Evolutionary conservation across 2,329 filamentous ascomycete species (phyloP).

Genomic region (Exophiala viscosa): DNA sequence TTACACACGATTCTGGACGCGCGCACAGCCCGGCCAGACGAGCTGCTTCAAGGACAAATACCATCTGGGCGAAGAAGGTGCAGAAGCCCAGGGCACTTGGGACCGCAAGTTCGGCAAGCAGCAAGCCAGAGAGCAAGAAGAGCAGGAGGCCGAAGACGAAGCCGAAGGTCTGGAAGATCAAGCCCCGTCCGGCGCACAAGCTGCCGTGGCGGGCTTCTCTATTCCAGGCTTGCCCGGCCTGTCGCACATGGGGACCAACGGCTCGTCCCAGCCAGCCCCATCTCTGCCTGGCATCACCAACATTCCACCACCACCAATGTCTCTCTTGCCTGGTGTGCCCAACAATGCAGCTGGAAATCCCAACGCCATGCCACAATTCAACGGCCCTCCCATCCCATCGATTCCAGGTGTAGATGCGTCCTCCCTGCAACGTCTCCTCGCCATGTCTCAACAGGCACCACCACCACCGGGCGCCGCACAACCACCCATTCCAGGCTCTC

Average conservation of each 20-base stretch:
- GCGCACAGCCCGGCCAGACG: slow-evolving; percentile 73
- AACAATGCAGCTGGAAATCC: neutral
- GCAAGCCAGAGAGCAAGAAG: slow-evolving; percentile 85
- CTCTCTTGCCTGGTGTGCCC: slow-evolving; percentile 27
- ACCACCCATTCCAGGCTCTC: slow-evolving; percentile 20
- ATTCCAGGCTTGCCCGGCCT: slow-evolving; percentile 23
- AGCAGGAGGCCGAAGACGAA: slow-evolving; percentile 90
- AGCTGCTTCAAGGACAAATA: slow-evolving; percentile 84
- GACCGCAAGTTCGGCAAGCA: slow-evolving; percentile 73
- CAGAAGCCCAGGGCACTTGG: slow-evolving; percentile 93
- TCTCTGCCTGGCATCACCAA: slow-evolving; percentile 20
- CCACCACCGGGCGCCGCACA: slow-evolving; percentile 42
- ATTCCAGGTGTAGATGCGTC: slow-evolving; percentile 52
- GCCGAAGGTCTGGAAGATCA: slow-evolving; percentile 90
- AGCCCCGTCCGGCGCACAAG: slow-evolving; percentile 42
- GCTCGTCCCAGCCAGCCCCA: slow-evolving; percentile 9
- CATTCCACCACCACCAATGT: slow-evolving; percentile 11
- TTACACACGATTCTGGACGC: slow-evolving; percentile 94
- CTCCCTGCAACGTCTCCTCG: slow-evolving; percentile 32
- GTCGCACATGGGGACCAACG: slow-evolving; percentile 9
- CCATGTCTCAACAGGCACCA: slow-evolving; percentile 31
- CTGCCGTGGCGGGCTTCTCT: slow-evolving; percentile 25
- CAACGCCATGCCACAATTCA: neutral
- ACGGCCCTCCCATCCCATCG: slow-evolving; percentile 36
- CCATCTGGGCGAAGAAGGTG: slow-evolving; percentile 89